These are phyloP conservation scores for Globisporangium iwayamae DNA, from an alignment of 352 stramenopile species.

Conservation along the genomic window DNA sequence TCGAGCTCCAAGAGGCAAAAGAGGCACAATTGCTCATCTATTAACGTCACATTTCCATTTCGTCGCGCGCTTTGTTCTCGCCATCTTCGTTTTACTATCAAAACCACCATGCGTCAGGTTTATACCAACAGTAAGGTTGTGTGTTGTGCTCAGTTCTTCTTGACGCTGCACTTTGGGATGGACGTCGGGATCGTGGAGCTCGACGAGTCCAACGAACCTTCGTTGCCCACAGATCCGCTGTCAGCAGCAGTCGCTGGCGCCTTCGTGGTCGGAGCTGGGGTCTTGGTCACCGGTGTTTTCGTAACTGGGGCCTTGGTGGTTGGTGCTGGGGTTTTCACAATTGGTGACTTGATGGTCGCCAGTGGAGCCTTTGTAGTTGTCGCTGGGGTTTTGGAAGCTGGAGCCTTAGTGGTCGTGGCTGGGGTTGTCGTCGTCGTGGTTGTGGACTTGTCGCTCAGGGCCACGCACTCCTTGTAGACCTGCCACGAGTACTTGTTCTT, in stretches of 20 bases:
- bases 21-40: too few relatives aligned
- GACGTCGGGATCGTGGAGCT: conserved; percentile 6
- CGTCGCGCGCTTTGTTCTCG: not conserved
- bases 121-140: not conserved
- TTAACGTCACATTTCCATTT: too few relatives aligned
- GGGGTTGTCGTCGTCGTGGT: not conserved
- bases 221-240: conserved; percentile 2
- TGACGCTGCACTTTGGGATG: conserved; percentile 11
- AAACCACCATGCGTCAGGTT: too few relatives aligned
- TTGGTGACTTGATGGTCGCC: not conserved
- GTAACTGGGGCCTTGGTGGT: conserved; percentile 1
- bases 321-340: not conserved
- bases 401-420: not conserved
- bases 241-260: not conserved
- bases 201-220: conserved; percentile 6
- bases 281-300: not conserved
- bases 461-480: conserved; percentile 49
- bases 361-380: conserved; percentile 2
- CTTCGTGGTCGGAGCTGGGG: not conserved
- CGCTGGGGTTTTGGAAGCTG: not conserved
- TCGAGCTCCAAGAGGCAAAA: too few relatives aligned
- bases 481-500: conserved; percentile 54
- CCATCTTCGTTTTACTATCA: not conserved
- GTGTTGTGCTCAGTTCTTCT: conserved; percentile 6
- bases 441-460: conserved; percentile 13